Percentiles rank a stretch among this genome's conserved stretches.
Conservation (phyloP, 331 rosid species). For the Quercus phellos region DNA sequence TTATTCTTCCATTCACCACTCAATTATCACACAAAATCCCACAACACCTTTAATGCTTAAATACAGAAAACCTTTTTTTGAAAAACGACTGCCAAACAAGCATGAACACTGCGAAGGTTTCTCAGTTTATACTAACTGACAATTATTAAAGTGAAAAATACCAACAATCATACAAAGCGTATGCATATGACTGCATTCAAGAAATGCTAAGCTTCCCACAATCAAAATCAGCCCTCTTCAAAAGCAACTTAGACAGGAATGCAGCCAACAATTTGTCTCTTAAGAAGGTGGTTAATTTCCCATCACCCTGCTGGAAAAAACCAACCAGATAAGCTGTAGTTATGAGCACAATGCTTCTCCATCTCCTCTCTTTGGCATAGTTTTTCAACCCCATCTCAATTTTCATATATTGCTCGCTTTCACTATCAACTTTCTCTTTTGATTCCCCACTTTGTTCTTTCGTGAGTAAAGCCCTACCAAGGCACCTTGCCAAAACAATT, state of each 20-base stretch:
- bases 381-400: conserved; percentile 44
- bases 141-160: no score
- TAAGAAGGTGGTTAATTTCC: conserved; percentile 16
- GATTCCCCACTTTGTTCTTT: neutral
- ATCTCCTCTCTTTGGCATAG: conserved; percentile 46
- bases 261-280: conserved; percentile 35
- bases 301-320: conserved; percentile 25
- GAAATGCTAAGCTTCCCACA: conserved; percentile 39
- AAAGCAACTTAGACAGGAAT: conserved; percentile 10
- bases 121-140: no score
- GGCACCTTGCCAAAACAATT: conserved; percentile 49
- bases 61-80: no score
- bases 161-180: neutral
- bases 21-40: no score
- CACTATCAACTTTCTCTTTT: neutral
- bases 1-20: no score
- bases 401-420: conserved; percentile 17
- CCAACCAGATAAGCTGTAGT: conserved; percentile 29
- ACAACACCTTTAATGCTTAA: no score
- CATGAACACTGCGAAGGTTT: no score
- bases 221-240: conserved; percentile 43
- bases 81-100: no score
- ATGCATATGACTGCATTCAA: neutral
- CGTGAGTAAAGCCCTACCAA: conserved; percentile 27
- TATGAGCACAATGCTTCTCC: conserved; percentile 40